Conservation (phyloP, 2,329 filamentous ascomycete species). For the Fusarium avenaceum region DNA sequence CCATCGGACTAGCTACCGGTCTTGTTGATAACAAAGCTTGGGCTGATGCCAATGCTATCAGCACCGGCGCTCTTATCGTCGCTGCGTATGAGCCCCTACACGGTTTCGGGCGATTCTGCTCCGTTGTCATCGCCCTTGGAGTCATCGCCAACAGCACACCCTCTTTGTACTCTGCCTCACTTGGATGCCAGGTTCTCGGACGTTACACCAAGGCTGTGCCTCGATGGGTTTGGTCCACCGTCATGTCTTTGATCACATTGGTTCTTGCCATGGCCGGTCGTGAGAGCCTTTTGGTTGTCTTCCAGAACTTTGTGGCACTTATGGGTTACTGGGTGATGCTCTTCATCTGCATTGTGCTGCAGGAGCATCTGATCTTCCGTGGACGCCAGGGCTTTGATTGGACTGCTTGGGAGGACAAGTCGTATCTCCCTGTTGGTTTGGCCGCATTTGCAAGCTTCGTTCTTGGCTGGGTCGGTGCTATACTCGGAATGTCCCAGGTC, state of each 20-base stretch:
- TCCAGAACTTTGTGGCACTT: conserved; percentile 66
- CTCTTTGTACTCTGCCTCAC: conserved; percentile 68
- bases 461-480: conserved; percentile 63
- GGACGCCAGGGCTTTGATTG: conserved; percentile 58
- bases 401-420: conserved; percentile 61
- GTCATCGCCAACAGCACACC: conserved; percentile 69
- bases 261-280: conserved; percentile 68
- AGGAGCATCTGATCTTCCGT: conserved; percentile 61
- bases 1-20: conserved; percentile 66
- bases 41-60: conserved; percentile 64
- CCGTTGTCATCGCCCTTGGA: conserved; percentile 67
- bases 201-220: conserved; percentile 66
- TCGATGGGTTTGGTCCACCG: conserved; percentile 66
- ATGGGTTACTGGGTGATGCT: conserved; percentile 70
- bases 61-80: conserved; percentile 69
- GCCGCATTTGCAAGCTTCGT: conserved; percentile 61
- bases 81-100: conserved; percentile 67
- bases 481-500: conserved; percentile 69
- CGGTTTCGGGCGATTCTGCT: conserved; percentile 69
- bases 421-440: conserved; percentile 59
- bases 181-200: conserved; percentile 71
- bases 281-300: conserved; percentile 65
- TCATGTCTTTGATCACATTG: conserved; percentile 67
- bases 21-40: conserved; percentile 64
- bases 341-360: conserved; percentile 62